A percentile compares a stretch with the other conserved stretches of the same genome.
phyloP scores from a whole-genome alignment of 139 green algal species.

The Pleodorina starrii region DNA sequence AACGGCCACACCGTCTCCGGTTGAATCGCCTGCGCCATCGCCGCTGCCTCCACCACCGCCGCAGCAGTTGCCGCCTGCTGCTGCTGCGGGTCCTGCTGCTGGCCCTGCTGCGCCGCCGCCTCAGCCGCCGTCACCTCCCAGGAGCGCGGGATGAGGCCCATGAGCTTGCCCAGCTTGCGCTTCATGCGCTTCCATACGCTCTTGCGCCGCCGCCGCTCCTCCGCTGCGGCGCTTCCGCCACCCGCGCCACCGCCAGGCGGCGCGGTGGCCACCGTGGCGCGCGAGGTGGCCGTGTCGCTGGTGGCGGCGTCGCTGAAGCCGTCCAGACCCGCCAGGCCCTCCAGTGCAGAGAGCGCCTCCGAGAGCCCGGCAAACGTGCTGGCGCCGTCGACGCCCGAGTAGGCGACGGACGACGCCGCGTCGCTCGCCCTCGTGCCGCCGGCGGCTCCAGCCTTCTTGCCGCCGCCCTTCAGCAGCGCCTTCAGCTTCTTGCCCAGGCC shows the following conservation, averaged over 20 bases:
- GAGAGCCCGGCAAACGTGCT: conserved; percentile 5
- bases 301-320: not conserved
- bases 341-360: conserved; percentile 3
- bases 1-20: too few relatives aligned
- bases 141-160: conserved; percentile 19
- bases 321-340: not conserved
- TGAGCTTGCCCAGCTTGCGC: conserved; percentile 30
- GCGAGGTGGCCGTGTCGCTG: not conserved
- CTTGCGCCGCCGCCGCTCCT: not conserved
- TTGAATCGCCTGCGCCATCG: too few relatives aligned
- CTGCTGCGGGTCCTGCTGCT: too few relatives aligned
- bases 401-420: not conserved
- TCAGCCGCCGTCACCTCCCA: conserved; percentile 25
- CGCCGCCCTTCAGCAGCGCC: not conserved
- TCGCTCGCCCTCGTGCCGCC: not conserved
- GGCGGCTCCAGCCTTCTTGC: not conserved
- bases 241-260: not conserved
- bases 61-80: too few relatives aligned
- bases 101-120: not conserved
- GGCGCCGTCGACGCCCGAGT: not conserved
- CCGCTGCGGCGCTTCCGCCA: not conserved
- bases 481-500: not conserved
- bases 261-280: not conserved
- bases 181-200: conserved; percentile 36
- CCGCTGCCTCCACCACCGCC: too few relatives aligned